Base-by-base conservation (phyloP, 2,329 filamentous ascomycete genomes). In the Harringtonia aguacate region DNA sequence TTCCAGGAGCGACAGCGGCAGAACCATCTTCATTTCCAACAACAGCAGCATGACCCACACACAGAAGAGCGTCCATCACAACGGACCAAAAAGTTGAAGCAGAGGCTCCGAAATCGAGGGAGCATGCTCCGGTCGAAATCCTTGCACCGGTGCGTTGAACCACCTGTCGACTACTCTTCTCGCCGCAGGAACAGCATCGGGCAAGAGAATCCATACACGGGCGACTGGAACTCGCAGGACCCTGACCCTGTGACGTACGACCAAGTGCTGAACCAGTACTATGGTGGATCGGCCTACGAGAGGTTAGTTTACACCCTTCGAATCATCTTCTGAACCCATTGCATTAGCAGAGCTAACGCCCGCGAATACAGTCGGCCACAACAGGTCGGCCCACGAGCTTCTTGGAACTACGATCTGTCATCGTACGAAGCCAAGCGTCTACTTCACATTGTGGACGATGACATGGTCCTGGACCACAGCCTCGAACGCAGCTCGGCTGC, bases 391-490 rank as follows among this genome's bases (percentile, higher is more conserved):
- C 58, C 59, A 33, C 64, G 61, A 38, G 54, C 59, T 6, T 68
- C 66, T 6, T 63, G 63, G 51, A 65, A 64, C 45, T 67, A 69
- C 53, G 62, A 70, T 45, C 46, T 64, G 41, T 57, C 57, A 24
- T 67, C 67, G 22, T 70, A 71, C 53, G 66, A 68, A 51, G 62
- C 66, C n/a, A 61, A 65, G 48, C 61, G 65, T 8, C 51, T 70
- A 9, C 52, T 69, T 33, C 65, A 65, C 41, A 52, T 67, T 27
- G 56, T 56, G 15, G 64, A 65, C 47, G 59, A 62, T 15, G 51
- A 57, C 6, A 44, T 52, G 7, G 48, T 50, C 1, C 47, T 59
- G 24, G 60, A 64, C 41, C 52, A 61, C 28, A 55, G 52, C 10
- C 48, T 60, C 24, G 61, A 65, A 43, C 54, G 60, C 21, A 56